Evolutionary conservation across 257 asterid species (phyloP).

Genomic region (Plectranthus barbatus): DNA sequence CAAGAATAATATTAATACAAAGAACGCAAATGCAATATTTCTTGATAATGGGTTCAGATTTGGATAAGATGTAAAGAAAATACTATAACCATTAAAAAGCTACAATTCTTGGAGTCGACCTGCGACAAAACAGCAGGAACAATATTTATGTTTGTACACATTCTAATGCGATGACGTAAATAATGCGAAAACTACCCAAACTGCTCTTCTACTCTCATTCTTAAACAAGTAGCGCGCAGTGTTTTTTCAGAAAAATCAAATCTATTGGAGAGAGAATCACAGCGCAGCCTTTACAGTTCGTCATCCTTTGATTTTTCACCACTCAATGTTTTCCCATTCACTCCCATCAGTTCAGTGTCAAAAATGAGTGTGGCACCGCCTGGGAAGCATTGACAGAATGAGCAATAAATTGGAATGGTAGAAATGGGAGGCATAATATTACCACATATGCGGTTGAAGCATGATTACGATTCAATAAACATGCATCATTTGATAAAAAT

Average conservation of each 20-base stretch:
- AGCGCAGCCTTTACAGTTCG: conserved; percentile 34
- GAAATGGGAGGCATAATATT: not conserved
- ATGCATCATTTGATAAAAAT: not conserved
- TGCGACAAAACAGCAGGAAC: not conserved
- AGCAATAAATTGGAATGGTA: not conserved
- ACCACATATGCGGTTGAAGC: not conserved
- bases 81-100: not conserved
- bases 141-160: not conserved
- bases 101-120: not conserved
- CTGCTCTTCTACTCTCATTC: conserved; percentile 11
- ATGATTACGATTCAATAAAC: not conserved
- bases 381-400: conserved; percentile 17
- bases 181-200: not conserved
- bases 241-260: not conserved
- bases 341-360: conserved; percentile 87
- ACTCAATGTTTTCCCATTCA: conserved; percentile 63
- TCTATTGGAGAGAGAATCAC: not conserved
- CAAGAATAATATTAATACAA: no score
- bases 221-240: conserved; percentile 8
- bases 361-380: conserved; percentile 96
- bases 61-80: no score
- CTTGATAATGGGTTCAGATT: no score
- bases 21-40: no score
- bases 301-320: conserved; percentile 31
- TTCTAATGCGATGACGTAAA: not conserved